Evolutionary conservation across 305 asterid species (phyloP), one percentile per base, ranked within the genome.

Genomic region (Vinca major): DNA sequence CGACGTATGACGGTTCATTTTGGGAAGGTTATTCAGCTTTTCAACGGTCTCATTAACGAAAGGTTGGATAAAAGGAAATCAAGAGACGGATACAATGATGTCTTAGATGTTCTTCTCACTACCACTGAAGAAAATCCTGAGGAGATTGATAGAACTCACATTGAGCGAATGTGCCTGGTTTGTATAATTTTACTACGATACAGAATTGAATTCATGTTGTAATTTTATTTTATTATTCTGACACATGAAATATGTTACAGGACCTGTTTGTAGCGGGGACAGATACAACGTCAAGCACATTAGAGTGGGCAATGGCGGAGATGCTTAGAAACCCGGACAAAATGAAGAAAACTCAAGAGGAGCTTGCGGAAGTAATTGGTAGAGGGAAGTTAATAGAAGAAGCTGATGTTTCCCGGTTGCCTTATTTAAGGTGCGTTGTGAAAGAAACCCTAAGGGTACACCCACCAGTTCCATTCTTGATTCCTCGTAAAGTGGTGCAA

Each of bases 281-380:
- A 0, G 89, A 86, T 53, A 84, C 92, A 19, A 77, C 85, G 0
- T 84, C 89, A n/a, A 84, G 72, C 79, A 81, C 89, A 12, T 47
- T 84, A 19, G 89, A 86, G 65, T 86, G 92, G 88, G 88, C 89
- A n/a, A 86, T 84, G 88, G 71, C 88, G 41, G 89, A 86, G 74
- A 79, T 80, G 39, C 78, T 82, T 0, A 65, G 37, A 12, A 80
- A 79, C 14, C 88, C 92, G 7, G 79, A 75, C 33, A 76, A 26
- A 33, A 80, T 82, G 85, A 74, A 78, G 67, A 79, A 62, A 54
- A 86, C 85, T n/a, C 75, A 82, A 58, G 74, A 62, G 0, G 92
- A 86, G 81, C 77, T 86, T 1, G 50, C 57, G 33, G 3, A 63
- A 69, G 71, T 65, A 13, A 57, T 70, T 41, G 68, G 71, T 51